Conservation (phyloP, 140 eudicot species). For the Ambrosia hybrid region DNA sequence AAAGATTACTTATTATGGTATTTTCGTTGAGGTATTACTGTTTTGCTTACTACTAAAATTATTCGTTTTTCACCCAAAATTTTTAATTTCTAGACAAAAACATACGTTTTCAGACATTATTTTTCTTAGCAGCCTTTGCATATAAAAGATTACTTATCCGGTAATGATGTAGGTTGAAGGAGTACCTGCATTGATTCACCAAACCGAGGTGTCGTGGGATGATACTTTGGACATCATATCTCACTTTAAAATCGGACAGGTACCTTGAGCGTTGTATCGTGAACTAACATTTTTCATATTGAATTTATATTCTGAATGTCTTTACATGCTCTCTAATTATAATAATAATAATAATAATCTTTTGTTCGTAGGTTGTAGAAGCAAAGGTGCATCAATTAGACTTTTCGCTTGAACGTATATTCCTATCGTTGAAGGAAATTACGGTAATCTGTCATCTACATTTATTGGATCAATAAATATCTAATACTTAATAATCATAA, state of each 20-base stretch:
- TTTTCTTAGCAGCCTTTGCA: background rate
- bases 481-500: background rate
- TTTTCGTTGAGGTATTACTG: conserved; percentile 82
- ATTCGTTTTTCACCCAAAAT: background rate
- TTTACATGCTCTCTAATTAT: background rate
- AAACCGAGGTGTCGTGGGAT: conserved; percentile 96
- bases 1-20: conserved; percentile 81
- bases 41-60: background rate
- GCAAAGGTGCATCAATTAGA: conserved; percentile 96
- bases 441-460: conserved; percentile 48
- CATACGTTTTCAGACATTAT: background rate
- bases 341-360: background rate
- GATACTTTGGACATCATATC: conserved; percentile 67
- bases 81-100: background rate
- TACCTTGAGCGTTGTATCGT: conserved; percentile 25
- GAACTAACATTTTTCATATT: conserved; percentile 1
- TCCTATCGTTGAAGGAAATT: conserved; percentile 73
- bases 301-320: background rate
- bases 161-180: conserved; percentile 81
- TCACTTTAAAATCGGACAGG: conserved; percentile 89
- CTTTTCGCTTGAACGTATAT: conserved; percentile 84
- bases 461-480: conserved; percentile 11
- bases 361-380: conserved; percentile 60
- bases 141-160: no score
- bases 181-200: conserved; percentile 94